Base-by-base conservation (phyloP, 805 yeast genomes). In the Huiozyma naganishii region DNA sequence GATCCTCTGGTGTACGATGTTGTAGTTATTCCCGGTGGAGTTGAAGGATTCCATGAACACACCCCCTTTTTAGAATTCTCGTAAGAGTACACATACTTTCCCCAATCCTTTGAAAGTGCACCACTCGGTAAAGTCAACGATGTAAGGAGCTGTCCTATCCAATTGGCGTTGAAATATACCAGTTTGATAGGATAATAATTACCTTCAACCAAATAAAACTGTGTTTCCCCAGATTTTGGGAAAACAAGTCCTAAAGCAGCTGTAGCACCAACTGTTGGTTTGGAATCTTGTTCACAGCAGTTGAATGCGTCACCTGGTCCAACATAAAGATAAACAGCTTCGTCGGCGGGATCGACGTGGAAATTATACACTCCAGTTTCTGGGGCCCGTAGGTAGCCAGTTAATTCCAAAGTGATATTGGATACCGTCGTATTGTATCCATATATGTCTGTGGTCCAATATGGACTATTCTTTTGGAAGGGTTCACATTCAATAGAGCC, bases 271-370 rank as follows among this genome's bases (percentile, higher is more conserved):
- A 2, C 23, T 17, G 23, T 17, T 17, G 23, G 23, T 17, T 17
- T 17, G 23, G 23, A 17, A 4, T 32, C n/a, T 32, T 10, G 34
- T 27, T 30, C 32, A 35, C 43, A 41, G 29, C 43, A 41, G 17
- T 5, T 49, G 34, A 63, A 65, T 4, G 67, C 69, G 42, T 51
- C 51, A 4, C 53, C 53, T 10, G 41, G 32, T 28, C 66, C 71
- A 48, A 65, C 28, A 5, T 29, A 5, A 13, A 41, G 29, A 6
- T 27, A n/a, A 13, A 33, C 64, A 27, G 58, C 52, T 46, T 67
- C 69, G 52, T 67, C 70, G 27, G 57, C 53, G n/a, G 36, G 32
- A 4, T 36, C 32, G 27, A 65, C 43, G 6, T 41, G 27, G 34
- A 66, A 52, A 1, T 48, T 48, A 40, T 62, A 67, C 2, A 47